A percentile compares a stretch with the other conserved stretches of the same genome.
Conservation (phyloP, 139 green algal genomes). For the Astrephomene gubernaculifera region DNA sequence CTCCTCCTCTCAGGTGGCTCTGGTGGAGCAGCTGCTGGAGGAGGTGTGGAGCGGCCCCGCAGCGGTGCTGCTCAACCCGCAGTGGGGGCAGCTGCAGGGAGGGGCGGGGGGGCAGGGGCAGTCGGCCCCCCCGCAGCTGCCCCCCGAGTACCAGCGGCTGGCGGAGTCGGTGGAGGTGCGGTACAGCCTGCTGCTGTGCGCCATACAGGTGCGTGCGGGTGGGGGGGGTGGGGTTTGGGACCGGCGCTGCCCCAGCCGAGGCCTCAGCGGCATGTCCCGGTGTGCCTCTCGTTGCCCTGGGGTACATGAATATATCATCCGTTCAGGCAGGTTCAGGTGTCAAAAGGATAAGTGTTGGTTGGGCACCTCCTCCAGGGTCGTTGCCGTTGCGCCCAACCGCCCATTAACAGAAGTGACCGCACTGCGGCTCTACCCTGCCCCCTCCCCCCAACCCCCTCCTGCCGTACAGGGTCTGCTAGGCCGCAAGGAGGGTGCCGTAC, state of each 20-base stretch:
- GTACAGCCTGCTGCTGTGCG: constrained; percentile 67
- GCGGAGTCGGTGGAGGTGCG: constrained; percentile 52
- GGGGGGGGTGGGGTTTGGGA: not conserved
- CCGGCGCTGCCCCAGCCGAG: no score
- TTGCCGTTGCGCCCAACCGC: not conserved
- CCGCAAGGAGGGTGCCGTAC: constrained; percentile 61
- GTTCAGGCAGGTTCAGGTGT: not conserved
- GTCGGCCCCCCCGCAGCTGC: no score
- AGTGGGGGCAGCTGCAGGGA: constrained; percentile 47
- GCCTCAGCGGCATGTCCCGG: not conserved
- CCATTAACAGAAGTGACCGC: not conserved
- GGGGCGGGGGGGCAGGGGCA: no score
- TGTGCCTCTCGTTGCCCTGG: not conserved
- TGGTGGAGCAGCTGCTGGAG: constrained; percentile 69
- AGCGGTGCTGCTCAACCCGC: constrained; percentile 61
- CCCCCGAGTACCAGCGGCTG: constrained; percentile 44
- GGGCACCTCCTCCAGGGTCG: not conserved
- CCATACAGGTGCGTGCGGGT: constrained; percentile 54
- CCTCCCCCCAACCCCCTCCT: not conserved
- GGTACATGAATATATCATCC: not conserved
- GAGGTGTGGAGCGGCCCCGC: constrained; percentile 58
- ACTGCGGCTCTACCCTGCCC: not conserved
- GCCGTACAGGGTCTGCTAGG: constrained; percentile 58
- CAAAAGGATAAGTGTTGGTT: not conserved
- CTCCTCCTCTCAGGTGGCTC: constrained; percentile 56